Evolutionary conservation across 2,329 filamentous ascomycete genomes (phyloP).

Genomic region (Trichoderma gracile): DNA sequence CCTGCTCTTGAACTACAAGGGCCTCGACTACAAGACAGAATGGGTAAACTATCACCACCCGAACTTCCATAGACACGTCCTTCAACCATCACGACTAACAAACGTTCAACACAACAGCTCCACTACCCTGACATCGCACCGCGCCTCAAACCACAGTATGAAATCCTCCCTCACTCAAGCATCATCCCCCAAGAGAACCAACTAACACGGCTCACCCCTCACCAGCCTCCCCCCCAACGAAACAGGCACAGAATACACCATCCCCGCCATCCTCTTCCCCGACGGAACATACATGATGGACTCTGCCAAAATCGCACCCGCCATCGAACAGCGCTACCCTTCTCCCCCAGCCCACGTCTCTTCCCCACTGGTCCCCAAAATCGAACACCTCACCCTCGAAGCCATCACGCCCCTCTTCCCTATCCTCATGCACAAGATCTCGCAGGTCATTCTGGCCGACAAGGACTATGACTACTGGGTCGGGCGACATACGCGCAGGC

Average conservation of each 20-base stretch:
- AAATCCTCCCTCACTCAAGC: neutral
- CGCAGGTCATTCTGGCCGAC: conserved; percentile 52
- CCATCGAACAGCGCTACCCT: conserved; percentile 61
- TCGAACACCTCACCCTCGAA: conserved; percentile 44
- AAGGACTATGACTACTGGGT: conserved; percentile 57
- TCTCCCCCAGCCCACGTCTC: conserved; percentile 59
- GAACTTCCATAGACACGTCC: no score
- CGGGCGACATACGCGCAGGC: conserved; percentile 48
- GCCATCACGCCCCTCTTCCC: conserved; percentile 40
- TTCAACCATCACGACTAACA: neutral
- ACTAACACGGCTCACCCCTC: neutral
- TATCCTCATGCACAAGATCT: conserved; percentile 51
- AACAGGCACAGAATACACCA: conserved; percentile 15
- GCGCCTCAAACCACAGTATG: conserved; percentile 56
- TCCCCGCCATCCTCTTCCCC: conserved; percentile 56
- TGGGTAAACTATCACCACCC: conserved; percentile 49
- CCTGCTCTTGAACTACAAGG: conserved; percentile 67
- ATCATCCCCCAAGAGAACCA: neutral
- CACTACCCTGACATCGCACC: conserved; percentile 67
- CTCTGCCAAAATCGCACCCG: conserved; percentile 58
- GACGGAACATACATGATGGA: conserved; percentile 65
- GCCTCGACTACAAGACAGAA: conserved; percentile 65
- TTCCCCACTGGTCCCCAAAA: conserved; percentile 48
- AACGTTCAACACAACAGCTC: conserved; percentile 34
- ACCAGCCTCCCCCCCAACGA: conserved; percentile 26